Evolutionary conservation across 345 rosid species (phyloP), one percentile per base, ranked within the genome.

Genomic region (Linum lewisii): DNA sequence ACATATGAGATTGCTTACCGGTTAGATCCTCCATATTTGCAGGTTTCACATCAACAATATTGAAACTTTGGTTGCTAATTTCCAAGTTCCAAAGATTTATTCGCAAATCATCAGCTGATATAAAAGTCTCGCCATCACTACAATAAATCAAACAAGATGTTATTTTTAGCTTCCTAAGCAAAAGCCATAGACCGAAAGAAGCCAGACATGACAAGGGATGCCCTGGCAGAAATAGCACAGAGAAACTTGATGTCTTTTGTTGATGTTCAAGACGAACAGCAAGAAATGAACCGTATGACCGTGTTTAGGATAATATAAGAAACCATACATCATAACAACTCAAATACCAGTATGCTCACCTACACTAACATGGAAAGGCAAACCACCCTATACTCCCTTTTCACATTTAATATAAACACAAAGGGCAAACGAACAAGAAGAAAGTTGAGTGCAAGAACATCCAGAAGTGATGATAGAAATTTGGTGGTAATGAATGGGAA

Each of bases 61-160:
- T 93, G 68, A 93, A 90, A 80, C 97, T 93, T 68, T 93, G 97
- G 60, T 71, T 85, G 83, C 88, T 85, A 67, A 93, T 82, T 71
- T 93, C 99, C 85, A 93, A 70, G 82, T 90, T 93, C 99, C 99
- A 93, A 60, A 93, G 89, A 78, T 93, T 93, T 69, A 93, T 83
- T 62, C 99, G 87, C 65, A 93, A 82, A 76, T 93, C 99, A 50
- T 93, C 99, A 55, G 99, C 95, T 5, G 99, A 93, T 63, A 93
- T 84, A 75, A 93, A 93, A 7, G 99, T 93, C 73, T 87, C 99
- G 6, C 92, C 95, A 22, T 93, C 99, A 63, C 99, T 93, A 62
- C 15, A 72, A 55, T 16, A 23, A 14, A 61, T 56, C 14, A 62
- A 57, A 57, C 60, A 29, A 63, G 26, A 37, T 20, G 55, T 23